Evolutionary conservation across 2,329 filamentous ascomycete species (phyloP), one percentile per base, ranked within the genome.

Genomic region (Paraphaeosphaeria minitans): DNA sequence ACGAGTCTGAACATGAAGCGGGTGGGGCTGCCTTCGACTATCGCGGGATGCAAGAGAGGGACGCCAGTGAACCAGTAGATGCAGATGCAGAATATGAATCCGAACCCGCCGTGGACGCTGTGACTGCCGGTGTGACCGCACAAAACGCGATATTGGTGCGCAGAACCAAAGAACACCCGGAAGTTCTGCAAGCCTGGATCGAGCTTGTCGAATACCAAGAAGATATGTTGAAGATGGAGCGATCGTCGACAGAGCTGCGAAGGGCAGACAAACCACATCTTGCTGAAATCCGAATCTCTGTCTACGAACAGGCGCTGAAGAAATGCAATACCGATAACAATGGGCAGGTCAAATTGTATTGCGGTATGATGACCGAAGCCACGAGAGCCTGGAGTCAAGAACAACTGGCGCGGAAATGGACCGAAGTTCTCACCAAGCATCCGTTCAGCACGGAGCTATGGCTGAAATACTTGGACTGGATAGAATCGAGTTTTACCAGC

Each of bases 161-260:
- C 13, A 82, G 75, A 31, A 87, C 92, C 35, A 87, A 89, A 56
- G 81, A 89, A 1, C 75, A 85, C 22, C 91, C 93, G 0, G 75
- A 82, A 6, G 85, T 96, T 68, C 81, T 91, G 21, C 79, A 87
- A 43, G 82, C 87, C 19, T 98, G 94, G 94, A 75, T 96, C 16
- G 82, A 85, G 39, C 81, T 97, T n/a, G 89, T 94, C 47, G 79
- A 87, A 8, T 87, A 96, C 60, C 94, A 98, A 77, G 87, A 92
- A 61, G 75, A 77, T 2, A 80, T 96, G 56, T 78, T 94, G 43
- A 79, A 79, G 53, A 78, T 81, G 24, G 80, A 81, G 27, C 77
- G 81, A 22, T 77, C 60, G 1, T 45, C 71, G 69, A 60, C 79
- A 78, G 69, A 81, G 71, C 31, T 78, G 24, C 87, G 86, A 0